Conservation (phyloP, 2,329 filamentous ascomycete genomes). For the Penicillium sp. region DNA sequence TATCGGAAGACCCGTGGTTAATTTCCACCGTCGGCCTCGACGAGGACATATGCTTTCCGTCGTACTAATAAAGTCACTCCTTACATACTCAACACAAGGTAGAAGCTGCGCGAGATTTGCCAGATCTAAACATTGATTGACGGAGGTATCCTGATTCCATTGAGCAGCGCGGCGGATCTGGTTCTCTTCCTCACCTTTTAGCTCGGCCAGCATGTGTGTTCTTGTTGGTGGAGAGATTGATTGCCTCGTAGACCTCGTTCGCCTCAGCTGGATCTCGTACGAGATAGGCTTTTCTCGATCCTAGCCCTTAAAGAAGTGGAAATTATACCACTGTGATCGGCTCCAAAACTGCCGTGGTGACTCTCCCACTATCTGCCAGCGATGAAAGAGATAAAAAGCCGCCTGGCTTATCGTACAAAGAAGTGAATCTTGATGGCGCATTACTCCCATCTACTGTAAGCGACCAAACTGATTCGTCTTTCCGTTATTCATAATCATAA, state of each 20-base stretch:
- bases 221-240: background rate
- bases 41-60: slow-evolving; percentile 16
- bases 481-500: background rate
- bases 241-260: background rate
- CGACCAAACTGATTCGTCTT: background rate
- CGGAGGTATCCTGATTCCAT: slow-evolving; percentile 8
- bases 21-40: slow-evolving; percentile 11
- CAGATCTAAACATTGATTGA: background rate
- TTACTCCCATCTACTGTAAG: background rate
- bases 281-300: background rate
- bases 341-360: background rate
- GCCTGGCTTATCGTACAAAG: background rate
- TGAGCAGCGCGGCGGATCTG: too few species aligned
- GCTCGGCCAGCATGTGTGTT: background rate
- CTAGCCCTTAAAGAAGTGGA: background rate
- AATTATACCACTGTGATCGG: background rate
- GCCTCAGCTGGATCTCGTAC: background rate
- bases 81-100: background rate
- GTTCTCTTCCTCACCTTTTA: too few species aligned
- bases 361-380: background rate
- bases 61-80: background rate
- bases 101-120: background rate
- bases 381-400: background rate
- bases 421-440: background rate
- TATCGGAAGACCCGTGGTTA: slow-evolving; percentile 7